phyloP scores from a whole-genome alignment of 2,329 filamentous ascomycete genomes.

The Xylaria sp. region DNA sequence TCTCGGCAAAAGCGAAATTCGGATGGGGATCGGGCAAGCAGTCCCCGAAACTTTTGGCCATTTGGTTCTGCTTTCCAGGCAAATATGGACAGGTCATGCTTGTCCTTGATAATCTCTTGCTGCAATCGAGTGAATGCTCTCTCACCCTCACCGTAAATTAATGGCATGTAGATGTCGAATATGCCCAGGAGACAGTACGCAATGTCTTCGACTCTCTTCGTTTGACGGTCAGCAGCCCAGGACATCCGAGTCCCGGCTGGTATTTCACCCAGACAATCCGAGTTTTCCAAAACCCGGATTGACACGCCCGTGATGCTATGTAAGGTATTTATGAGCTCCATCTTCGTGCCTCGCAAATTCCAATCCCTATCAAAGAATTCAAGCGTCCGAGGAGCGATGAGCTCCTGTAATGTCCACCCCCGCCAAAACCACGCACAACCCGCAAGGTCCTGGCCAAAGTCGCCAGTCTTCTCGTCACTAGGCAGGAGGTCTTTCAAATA shows the following conservation, averaged over 20 bases:
- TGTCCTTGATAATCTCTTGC: conserved; percentile 30
- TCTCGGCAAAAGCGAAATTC: conserved; percentile 19
- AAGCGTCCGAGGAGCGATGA: conserved; percentile 23
- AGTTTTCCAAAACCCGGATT: conserved; percentile 6
- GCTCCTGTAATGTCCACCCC: conserved; percentile 34
- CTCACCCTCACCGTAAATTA: conserved; percentile 29
- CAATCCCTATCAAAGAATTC: conserved; percentile 23
- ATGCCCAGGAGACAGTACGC: conserved; percentile 30
- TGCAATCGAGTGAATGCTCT: conserved; percentile 26
- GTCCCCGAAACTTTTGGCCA: conserved; percentile 24
- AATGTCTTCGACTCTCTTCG: conserved; percentile 28
- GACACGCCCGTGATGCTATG: conserved; percentile 20
- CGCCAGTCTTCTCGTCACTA: not conserved
- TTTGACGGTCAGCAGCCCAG: conserved; percentile 24
- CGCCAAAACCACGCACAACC: conserved; percentile 26
- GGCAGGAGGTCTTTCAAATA: conserved; percentile 16
- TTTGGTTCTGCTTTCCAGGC: conserved; percentile 26
- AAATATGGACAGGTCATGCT: conserved; percentile 30
- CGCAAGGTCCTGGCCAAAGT: not conserved
- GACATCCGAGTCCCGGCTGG: conserved; percentile 18
- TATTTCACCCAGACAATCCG: conserved; percentile 8
- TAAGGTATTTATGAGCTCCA: conserved; percentile 5
- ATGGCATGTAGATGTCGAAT: conserved; percentile 31
- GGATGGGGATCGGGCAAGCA: conserved; percentile 22
- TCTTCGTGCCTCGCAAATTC: conserved; percentile 19